Evolutionary conservation across 495 filamentous ascomycete species (phyloP), one percentile per base, ranked within the genome.

Genomic region (Chaetomium cochliodes): DNA sequence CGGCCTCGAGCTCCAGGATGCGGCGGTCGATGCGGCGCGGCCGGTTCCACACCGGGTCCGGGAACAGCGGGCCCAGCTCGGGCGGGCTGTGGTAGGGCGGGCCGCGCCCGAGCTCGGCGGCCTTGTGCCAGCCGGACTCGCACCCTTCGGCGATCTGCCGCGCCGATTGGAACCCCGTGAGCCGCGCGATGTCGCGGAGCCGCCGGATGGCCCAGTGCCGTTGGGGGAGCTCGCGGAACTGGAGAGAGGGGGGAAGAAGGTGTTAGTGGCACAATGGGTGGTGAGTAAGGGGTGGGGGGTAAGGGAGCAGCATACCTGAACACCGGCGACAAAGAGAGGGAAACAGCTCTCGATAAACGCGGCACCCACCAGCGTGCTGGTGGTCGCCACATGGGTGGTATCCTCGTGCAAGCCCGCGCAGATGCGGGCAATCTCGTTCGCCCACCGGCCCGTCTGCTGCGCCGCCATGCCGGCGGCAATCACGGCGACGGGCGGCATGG

Each of bases 401-500:
- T 85, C 82, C 54, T 92, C 91, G 9, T 87, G 83, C 42, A 98
- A 80, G 2, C 92, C 94, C 0, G 91, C 91, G 8, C 86, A 83
- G 55, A 97, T 93, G 8, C 88, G 84, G 42, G 92, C 93, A 39
- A 97, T 87, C 62, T 86, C 84, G 66, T 88, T 85, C 3, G 92
- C 90, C 73, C 84, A 88, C 1, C 72, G 72, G 11, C 82, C 85
- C 4, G 94, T 97, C 56, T 87, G 81, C 4, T 77, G 75, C 0
- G 92, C 89, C 9, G 87, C 84, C 42, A 94, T 81, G 13, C 86
- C 87, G 0, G 90, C 89, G 7, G 93, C 91, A 47, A 90, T 81
- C 87, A 96, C 93, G 60, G 92, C 88, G n/a, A 91, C 84, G 0
- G 93, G 91, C 6, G 92, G 94, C 92, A 97, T 96, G 2, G 82